Percentiles rank a stretch among this genome's conserved stretches.
Evolutionary conservation across 148 eudicot genomes (phyloP).

Genomic region (Amaranthus cruentus): DNA sequence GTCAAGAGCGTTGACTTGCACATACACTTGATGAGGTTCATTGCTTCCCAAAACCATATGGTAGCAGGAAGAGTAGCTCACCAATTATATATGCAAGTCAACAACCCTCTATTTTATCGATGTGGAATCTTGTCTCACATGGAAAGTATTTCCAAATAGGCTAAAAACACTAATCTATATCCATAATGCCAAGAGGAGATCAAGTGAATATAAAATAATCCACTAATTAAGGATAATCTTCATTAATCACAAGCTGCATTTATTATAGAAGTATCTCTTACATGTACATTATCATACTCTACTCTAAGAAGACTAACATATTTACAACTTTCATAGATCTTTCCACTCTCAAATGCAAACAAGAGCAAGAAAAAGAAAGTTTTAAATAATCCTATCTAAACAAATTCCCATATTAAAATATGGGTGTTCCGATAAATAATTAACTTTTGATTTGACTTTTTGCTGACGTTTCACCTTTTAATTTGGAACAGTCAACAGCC

Average conservation of each 20-base stretch:
- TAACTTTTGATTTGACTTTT: too few relatives aligned
- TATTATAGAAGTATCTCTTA: background rate
- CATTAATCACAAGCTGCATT: conserved; percentile 5
- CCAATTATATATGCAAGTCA: too few relatives aligned
- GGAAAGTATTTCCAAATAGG: background rate
- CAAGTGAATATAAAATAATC: background rate
- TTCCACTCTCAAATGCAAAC: conserved; percentile 1
- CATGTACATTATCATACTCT: conserved; percentile 16
- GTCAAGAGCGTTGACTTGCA: too few relatives aligned
- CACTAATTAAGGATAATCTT: conserved; percentile 1
- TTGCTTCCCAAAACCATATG: too few relatives aligned
- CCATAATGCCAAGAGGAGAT: background rate
- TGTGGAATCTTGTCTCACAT: too few relatives aligned
- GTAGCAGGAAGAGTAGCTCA: too few relatives aligned
- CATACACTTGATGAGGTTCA: too few relatives aligned
- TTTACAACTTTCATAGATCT: conserved; percentile 19
- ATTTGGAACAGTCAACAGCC: too few relatives aligned
- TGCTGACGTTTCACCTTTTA: too few relatives aligned
- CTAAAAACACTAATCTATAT: background rate
- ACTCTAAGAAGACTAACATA: conserved; percentile 9
- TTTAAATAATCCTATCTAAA: conserved; percentile 11
- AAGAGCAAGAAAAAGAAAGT: background rate
- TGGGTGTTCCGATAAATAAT: too few relatives aligned
- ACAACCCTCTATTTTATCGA: too few relatives aligned
- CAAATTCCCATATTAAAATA: conserved; percentile 2